Percentiles rank a stretch among this genome's conserved stretches.
These are phyloP conservation scores for Moniliella sp. DNA, from an alignment of 1,284 basidiomycete genomes.

Conservation along the genomic window DNA sequence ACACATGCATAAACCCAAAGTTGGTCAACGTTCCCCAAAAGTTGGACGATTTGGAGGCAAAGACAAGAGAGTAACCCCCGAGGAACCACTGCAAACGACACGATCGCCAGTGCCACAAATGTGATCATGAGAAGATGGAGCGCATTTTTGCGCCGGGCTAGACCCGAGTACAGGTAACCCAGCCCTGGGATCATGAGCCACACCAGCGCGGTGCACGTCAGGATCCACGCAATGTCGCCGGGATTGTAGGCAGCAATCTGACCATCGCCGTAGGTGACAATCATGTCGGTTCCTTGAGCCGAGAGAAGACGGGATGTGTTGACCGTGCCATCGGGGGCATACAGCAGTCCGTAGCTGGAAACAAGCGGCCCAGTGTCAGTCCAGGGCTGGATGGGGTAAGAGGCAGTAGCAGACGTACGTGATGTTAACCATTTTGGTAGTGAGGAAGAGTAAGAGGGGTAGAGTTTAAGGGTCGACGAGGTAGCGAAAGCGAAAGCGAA, in stretches of 20 bases:
- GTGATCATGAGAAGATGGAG: constrained; percentile 39
- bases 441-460: too few species aligned
- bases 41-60: constrained; percentile 42
- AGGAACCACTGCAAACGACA: constrained; percentile 43
- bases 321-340: constrained; percentile 2
- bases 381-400: neutral
- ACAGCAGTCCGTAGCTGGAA: constrained; percentile 1
- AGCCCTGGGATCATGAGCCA: constrained; percentile 43
- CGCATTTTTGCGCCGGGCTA: constrained; percentile 48
- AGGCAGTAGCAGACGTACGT: neutral
- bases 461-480: too few species aligned
- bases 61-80: constrained; percentile 35
- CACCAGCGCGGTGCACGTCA: constrained; percentile 51
- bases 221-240: constrained; percentile 36
- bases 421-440: neutral
- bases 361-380: neutral
- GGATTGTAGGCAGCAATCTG: constrained; percentile 11
- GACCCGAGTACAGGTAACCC: constrained; percentile 64
- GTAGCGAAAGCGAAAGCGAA: too few species aligned
- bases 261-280: constrained; percentile 17
- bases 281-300: constrained; percentile 20
- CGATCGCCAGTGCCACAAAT: constrained; percentile 32
- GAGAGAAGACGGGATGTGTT: constrained; percentile 1
- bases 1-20: constrained; percentile 45
- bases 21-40: constrained; percentile 54